Evolutionary conservation across 176 grass and related monocot species (phyloP), one percentile per base, ranked within the genome.

Genomic region (Ananas comosus): DNA sequence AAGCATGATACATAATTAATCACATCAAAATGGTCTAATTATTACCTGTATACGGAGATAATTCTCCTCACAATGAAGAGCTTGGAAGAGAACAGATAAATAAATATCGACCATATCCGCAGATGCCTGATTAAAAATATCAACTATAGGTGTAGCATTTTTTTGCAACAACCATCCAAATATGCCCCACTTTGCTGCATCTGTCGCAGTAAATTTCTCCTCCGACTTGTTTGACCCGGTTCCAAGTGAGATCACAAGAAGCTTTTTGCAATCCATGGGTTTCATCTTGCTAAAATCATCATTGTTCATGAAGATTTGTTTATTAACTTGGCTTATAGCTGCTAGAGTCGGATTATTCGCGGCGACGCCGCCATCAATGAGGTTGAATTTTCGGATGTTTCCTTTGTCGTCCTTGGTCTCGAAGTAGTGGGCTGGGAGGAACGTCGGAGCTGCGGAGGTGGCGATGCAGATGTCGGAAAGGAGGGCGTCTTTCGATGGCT

Each of bases 31-130:
- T 4, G 19, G 16, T 59, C 19, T 0, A n/a, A 13, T 12, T 12
- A 42, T 48, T 61, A 78, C 81, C 82, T 80, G 78, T 65, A 91
- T 88, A 12, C 91, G 85, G 8, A 93, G 74, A 70, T 93, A 89
- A 0, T 64, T 17, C 13, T 80, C 17, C 14, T 79, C 53, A 5
- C 6, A 70, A 63, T 59, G 64, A 51, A 89, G 69, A 0, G 78
- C 78, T 76, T 84, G 77, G 68, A 93, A 89, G 14, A 93, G 64
- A 57, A 84, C 64, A 7, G 83, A 81, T 22, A 76, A 57, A 18
- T 96, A 72, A 65, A 91, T 88, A 75, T 96, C 91, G 9, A 91
- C 85, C 65, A 96, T 50, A 29, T 91, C 91, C 4, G 82, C 27
- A 70, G 80, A 85, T 0, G 82, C 82, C 42, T 91, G 80, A 63